These are phyloP conservation scores for Leccinum obscurum DNA, from an alignment of 768 basidiomycete species.

Conservation along the genomic window DNA sequence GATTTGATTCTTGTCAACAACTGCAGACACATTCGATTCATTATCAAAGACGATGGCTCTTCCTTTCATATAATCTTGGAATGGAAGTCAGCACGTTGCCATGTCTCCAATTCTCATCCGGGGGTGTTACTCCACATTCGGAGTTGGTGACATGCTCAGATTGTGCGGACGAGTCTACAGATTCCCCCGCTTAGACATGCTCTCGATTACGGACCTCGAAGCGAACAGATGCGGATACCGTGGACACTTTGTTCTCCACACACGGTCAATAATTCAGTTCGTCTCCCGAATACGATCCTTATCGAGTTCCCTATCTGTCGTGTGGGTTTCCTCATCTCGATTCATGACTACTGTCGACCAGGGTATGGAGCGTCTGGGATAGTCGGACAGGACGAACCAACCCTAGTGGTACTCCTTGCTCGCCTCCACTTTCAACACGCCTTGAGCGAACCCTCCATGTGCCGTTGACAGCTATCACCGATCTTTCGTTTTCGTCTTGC, in stretches of 20 bases:
- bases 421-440: neutral
- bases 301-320: neutral
- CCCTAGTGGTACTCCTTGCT: neutral
- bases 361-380: neutral
- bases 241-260: neutral
- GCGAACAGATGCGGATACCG: neutral
- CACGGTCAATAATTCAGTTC: neutral
- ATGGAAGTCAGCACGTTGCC: neutral
- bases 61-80: neutral
- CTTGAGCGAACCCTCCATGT: neutral
- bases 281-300: neutral
- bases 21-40: neutral
- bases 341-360: neutral
- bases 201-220: neutral
- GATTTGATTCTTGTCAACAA: neutral
- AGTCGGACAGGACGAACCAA: neutral
- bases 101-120: neutral
- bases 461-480: neutral
- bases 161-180: constrained; percentile 9
- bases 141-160: constrained; percentile 9
- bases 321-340: neutral
- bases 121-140: neutral
- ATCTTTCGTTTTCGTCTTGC: neutral
- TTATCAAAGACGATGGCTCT: neutral
- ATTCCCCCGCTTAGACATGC: neutral